These are phyloP conservation scores for Begonia masoniana DNA, from an alignment of 306 rosid genomes.

Conservation along the genomic window DNA sequence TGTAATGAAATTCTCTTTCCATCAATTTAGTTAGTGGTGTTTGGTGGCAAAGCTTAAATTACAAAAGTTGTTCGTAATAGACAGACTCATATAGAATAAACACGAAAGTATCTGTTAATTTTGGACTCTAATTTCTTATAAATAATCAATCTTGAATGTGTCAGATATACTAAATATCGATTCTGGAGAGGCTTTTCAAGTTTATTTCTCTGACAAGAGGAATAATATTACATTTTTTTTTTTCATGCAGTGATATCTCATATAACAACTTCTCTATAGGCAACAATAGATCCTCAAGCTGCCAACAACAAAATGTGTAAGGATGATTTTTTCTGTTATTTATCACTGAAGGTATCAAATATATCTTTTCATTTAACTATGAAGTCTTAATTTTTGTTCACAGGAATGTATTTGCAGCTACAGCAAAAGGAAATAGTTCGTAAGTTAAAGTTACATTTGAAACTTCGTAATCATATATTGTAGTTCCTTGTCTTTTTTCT, in stretches of 20 bases:
- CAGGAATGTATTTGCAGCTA: slow-evolving; percentile 54
- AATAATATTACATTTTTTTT: too few relatives aligned
- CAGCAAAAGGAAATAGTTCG: slow-evolving; percentile 24
- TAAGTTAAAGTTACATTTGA: slow-evolving; percentile 20
- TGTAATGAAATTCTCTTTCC: too few relatives aligned
- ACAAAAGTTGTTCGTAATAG: too few relatives aligned
- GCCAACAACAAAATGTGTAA: slow-evolving; percentile 33
- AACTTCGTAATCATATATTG: background rate
- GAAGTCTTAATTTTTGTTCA: background rate
- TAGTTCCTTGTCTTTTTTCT: slow-evolving; percentile 5
- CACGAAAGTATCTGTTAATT: too few relatives aligned
- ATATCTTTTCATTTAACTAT: background rate
- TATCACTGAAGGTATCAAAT: background rate
- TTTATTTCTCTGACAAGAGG: too few relatives aligned
- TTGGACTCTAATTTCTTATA: too few relatives aligned
- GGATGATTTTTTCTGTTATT: slow-evolving; percentile 6
- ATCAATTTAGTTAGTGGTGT: too few relatives aligned
- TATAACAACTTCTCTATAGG: slow-evolving; percentile 31
- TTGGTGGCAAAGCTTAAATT: too few relatives aligned
- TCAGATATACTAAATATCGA: too few relatives aligned
- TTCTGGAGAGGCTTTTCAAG: too few relatives aligned
- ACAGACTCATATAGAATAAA: too few relatives aligned
- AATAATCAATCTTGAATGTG: too few relatives aligned
- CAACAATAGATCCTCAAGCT: slow-evolving; percentile 15
- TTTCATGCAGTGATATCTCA: slow-evolving; percentile 31